Evolutionary conservation across 192 early-diverging fungal species (phyloP).

Genomic region (Coemansia sp.): DNA sequence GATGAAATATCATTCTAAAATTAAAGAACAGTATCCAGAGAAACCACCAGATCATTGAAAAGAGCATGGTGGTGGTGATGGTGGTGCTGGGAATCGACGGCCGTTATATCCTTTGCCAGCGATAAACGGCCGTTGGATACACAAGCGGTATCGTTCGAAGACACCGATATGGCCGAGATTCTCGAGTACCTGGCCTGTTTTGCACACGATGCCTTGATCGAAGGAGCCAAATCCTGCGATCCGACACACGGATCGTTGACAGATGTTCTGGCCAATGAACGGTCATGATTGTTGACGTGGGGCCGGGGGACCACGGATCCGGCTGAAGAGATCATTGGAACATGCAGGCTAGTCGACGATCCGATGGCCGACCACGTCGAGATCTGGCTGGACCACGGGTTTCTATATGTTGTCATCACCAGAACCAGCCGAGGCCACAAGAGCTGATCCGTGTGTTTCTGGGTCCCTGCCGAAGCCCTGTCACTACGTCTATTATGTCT

Average conservation of each 20-base stretch:
- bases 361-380: constrained; percentile 37
- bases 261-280: neutral
- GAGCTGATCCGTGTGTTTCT: constrained; percentile 23
- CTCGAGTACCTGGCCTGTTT: constrained; percentile 19
- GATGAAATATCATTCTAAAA: neutral
- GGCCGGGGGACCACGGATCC: too few species aligned
- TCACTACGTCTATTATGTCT: neutral
- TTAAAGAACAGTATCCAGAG: neutral
- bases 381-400: constrained; percentile 33
- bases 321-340: neutral
- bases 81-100: neutral
- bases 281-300: too few species aligned
- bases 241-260: neutral
- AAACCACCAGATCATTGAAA: neutral
- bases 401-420: constrained; percentile 40
- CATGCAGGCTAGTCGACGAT: neutral
- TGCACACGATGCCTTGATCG: neutral
- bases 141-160: constrained; percentile 49
- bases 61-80: neutral
- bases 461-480: too few species aligned
- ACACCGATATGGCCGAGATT: constrained; percentile 43
- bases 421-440: constrained; percentile 33
- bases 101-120: constrained; percentile 18
- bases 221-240: neutral
- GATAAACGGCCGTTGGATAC: constrained; percentile 31